phyloP scores from a whole-genome alignment of 2,329 filamentous ascomycete genomes.

The Nigrospora sphaerica region DNA sequence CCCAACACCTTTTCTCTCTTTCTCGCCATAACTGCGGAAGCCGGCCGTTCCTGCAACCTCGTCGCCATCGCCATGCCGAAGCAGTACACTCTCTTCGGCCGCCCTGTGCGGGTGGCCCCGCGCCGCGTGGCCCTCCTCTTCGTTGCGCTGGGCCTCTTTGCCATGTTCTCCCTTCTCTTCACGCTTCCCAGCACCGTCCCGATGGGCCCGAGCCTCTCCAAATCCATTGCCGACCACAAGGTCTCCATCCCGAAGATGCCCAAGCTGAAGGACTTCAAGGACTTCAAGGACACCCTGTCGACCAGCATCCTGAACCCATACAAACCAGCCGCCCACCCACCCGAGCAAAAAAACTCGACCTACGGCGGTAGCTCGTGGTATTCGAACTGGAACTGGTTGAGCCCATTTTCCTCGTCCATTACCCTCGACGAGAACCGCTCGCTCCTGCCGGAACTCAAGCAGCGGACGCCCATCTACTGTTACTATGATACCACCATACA shows the following conservation, averaged over 20 bases:
- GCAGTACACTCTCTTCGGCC: conserved; percentile 38
- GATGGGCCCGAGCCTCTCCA: conserved; percentile 40
- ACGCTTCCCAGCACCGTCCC: conserved; percentile 41
- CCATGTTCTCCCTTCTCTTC: conserved; percentile 45
- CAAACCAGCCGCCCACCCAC: conserved; percentile 61
- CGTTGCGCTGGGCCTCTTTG: conserved; percentile 42
- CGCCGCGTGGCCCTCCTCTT: conserved; percentile 47
- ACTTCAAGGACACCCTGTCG: conserved; percentile 31
- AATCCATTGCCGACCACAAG: conserved; percentile 39
- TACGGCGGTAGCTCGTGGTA: conserved; percentile 78
- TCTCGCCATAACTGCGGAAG: too few species aligned
- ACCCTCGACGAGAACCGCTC: conserved; percentile 76
- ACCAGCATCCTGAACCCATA: conserved; percentile 59
- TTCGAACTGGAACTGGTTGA: conserved; percentile 82
- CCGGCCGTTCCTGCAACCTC: too few species aligned
- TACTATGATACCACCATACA: conserved; percentile 70
- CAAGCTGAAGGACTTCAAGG: conserved; percentile 22
- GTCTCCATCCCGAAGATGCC: conserved; percentile 39
- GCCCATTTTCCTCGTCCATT: conserved; percentile 77
- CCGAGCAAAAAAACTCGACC: conserved; percentile 71
- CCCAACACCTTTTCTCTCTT: too few species aligned
- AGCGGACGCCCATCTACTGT: conserved; percentile 75
- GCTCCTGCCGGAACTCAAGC: conserved; percentile 68
- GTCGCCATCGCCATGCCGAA: conserved; percentile 31
- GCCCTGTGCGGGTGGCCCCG: conserved; percentile 41